These are phyloP conservation scores for Komagataella mondaviorum DNA, from an alignment of 805 yeast genomes.

Conservation along the genomic window DNA sequence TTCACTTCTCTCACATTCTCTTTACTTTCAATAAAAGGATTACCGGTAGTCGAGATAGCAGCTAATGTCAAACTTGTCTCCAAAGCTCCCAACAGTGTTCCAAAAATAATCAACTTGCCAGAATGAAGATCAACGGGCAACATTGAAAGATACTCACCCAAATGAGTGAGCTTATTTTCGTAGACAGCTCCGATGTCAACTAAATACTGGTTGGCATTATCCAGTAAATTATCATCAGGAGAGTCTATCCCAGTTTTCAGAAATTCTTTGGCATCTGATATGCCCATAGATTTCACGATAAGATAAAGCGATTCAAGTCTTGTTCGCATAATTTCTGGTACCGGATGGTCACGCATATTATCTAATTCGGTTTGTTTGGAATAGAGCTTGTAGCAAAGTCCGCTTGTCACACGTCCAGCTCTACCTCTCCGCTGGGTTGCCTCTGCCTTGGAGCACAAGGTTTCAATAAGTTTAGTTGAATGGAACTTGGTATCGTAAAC, in stretches of 20 bases:
- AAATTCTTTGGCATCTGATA: slow-evolving; percentile 56
- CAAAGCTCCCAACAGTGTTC: slow-evolving; percentile 73
- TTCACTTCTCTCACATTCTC: slow-evolving; percentile 44
- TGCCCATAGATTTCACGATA: slow-evolving; percentile 82
- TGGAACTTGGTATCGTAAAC: slow-evolving; percentile 56
- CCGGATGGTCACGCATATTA: slow-evolving; percentile 56
- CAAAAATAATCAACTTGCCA: slow-evolving; percentile 69
- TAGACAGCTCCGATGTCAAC: slow-evolving; percentile 63
- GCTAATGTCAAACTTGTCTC: slow-evolving; percentile 74
- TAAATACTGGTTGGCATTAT: slow-evolving; percentile 36
- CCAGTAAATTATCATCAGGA: slow-evolving; percentile 44
- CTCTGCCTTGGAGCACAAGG: slow-evolving; percentile 87
- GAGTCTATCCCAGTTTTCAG: slow-evolving; percentile 71
- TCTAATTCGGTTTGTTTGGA: slow-evolving; percentile 44
- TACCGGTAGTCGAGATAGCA: slow-evolving; percentile 57
- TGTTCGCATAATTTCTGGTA: slow-evolving; percentile 82
- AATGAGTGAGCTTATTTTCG: slow-evolving; percentile 41
- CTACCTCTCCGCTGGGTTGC: slow-evolving; percentile 88
- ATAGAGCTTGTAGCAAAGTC: slow-evolving; percentile 71
- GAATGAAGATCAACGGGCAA: slow-evolving; percentile 80
- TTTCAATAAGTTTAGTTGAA: slow-evolving; percentile 59
- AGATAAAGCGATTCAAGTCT: slow-evolving; percentile 74
- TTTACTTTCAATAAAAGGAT: slow-evolving; percentile 52
- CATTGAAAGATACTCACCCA: slow-evolving; percentile 70
- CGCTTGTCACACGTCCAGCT: slow-evolving; percentile 89